A percentile compares a stretch with the other conserved stretches of the same genome.
These are phyloP conservation scores for Aspergillus ustus DNA, from an alignment of 2,329 filamentous ascomycete species.

Conservation along the genomic window DNA sequence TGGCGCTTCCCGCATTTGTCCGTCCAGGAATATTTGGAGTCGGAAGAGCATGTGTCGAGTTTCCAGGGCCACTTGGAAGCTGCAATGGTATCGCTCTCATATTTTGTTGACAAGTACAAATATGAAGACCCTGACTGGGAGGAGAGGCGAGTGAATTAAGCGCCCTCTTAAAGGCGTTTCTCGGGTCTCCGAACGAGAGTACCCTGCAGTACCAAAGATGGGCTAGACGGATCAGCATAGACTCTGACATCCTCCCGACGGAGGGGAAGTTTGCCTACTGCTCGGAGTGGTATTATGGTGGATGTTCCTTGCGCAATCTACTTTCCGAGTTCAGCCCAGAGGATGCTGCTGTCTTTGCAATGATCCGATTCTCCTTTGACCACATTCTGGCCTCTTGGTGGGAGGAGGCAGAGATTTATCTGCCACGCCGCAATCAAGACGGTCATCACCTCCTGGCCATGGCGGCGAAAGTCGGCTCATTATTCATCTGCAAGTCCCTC, in stretches of 20 bases:
- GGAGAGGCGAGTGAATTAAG: not conserved
- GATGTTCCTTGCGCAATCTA: not conserved
- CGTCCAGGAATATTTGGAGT: slow-evolving; percentile 21
- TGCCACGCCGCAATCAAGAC: not conserved
- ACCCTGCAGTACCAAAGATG: slow-evolving; percentile 18
- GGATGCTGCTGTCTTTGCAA: slow-evolving; percentile 13
- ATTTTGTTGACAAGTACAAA: slow-evolving; percentile 16
- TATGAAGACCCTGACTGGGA: slow-evolving; percentile 7
- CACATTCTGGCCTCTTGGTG: slow-evolving; percentile 19
- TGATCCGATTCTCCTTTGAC: slow-evolving; percentile 17
- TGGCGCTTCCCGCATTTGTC: slow-evolving; percentile 24
- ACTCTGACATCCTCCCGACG: not conserved
- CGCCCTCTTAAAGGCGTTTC: slow-evolving; percentile 18
- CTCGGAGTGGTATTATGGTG: not conserved
- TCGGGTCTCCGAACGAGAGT: slow-evolving; percentile 15
- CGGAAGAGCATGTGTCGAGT: not conserved
- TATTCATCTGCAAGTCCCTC: slow-evolving; percentile 12
- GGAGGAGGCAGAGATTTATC: slow-evolving; percentile 10
- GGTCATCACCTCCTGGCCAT: slow-evolving; percentile 16
- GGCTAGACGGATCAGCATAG: not conserved
- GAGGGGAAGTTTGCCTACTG: not conserved
- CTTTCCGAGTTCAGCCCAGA: slow-evolving; percentile 13
- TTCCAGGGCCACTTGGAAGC: slow-evolving; percentile 7
- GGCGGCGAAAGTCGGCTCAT: slow-evolving; percentile 10
- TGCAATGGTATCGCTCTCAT: slow-evolving; percentile 16